phyloP scores from a whole-genome alignment of 371 early-diverging fungal genomes.

The Saksenaea vasiformis region DNA sequence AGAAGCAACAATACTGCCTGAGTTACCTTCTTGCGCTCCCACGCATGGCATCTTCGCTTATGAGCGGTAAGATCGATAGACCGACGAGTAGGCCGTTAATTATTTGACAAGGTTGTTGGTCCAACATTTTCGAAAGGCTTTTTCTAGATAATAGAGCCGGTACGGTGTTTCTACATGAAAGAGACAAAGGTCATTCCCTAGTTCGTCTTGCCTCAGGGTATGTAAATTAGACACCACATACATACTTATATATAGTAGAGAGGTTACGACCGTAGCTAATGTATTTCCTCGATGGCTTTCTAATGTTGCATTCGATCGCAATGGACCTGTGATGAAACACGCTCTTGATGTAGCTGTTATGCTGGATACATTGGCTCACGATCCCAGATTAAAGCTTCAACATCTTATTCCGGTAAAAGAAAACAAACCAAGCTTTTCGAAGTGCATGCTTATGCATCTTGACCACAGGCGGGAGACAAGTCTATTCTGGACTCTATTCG shows the following conservation, averaged over 20 bases:
- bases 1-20: constrained; percentile 16
- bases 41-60: constrained; percentile 22
- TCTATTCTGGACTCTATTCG: constrained; percentile 35
- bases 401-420: constrained; percentile 37
- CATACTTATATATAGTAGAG: constrained; percentile 1
- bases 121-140: no score
- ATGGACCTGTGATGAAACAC: constrained; percentile 44
- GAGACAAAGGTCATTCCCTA: constrained; percentile 15
- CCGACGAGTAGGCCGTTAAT: constrained; percentile 18
- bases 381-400: constrained; percentile 25
- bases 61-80: constrained; percentile 19
- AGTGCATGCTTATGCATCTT: neutral
- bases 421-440: no score
- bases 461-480: constrained; percentile 29
- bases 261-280: constrained; percentile 10
- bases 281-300: constrained; percentile 42
- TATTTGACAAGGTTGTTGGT: constrained; percentile 22
- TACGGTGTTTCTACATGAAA: constrained; percentile 33
- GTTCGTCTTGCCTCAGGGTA: constrained; percentile 19
- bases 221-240: neutral
- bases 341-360: constrained; percentile 45
- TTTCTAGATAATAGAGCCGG: constrained; percentile 24
- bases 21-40: constrained; percentile 38
- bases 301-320: constrained; percentile 34
- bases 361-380: constrained; percentile 42